A percentile compares a stretch with the other conserved stretches of the same genome.
phyloP scores from a whole-genome alignment of 176 grass and related monocot genomes.

The Zoysia japonica region DNA sequence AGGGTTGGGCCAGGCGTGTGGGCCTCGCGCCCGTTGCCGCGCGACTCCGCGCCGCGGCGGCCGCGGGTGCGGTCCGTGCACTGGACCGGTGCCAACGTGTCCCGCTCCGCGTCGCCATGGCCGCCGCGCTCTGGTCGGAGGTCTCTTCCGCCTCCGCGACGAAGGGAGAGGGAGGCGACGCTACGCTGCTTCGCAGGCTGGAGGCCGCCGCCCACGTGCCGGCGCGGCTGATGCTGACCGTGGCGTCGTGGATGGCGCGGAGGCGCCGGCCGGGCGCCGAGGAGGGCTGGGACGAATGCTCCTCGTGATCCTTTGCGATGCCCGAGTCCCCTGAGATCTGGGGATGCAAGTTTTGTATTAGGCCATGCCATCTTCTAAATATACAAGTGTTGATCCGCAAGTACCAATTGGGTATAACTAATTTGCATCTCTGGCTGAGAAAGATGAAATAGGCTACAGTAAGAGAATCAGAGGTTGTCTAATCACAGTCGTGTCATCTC shows the following conservation, averaged over 20 bases:
- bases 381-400: too few relatives aligned
- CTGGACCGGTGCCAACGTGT: conserved; percentile 28
- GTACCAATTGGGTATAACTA: too few relatives aligned
- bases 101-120: conserved; percentile 51
- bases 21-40: background rate
- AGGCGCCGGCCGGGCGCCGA: conserved; percentile 6
- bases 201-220: conserved; percentile 54
- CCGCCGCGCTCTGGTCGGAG: conserved; percentile 55
- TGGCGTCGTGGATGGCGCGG: conserved; percentile 54
- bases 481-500: too few relatives aligned
- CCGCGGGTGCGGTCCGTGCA: conserved; percentile 6
- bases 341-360: too few relatives aligned
- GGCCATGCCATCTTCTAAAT: too few relatives aligned
- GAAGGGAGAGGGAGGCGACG: background rate
- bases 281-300: conserved; percentile 78
- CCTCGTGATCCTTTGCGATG: background rate
- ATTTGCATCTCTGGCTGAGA: too few relatives aligned
- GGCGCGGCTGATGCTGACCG: conserved; percentile 40
- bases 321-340: background rate
- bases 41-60: conserved; percentile 21
- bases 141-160: background rate
- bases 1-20: conserved; percentile 45
- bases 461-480: too few relatives aligned
- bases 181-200: conserved; percentile 36
- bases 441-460: too few relatives aligned